Percentiles rank a stretch among this genome's conserved stretches.
Evolutionary conservation across 2,329 filamentous ascomycete genomes (phyloP).

Genomic region (Trichoderma breve): DNA sequence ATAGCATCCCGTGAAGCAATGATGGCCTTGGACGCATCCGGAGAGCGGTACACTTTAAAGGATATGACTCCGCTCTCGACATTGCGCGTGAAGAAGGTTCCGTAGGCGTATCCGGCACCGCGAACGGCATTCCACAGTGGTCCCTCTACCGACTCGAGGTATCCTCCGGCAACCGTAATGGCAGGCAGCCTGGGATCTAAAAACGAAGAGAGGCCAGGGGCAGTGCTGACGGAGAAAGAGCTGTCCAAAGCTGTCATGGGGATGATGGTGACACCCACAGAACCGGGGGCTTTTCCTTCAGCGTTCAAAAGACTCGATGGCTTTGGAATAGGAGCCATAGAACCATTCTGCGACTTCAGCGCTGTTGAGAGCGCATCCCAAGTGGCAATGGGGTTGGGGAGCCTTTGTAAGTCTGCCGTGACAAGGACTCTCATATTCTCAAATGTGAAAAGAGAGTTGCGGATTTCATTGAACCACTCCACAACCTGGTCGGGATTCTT

Average conservation of each 20-base stretch:
- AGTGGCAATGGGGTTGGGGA: slow-evolving; percentile 71
- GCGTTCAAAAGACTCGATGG: slow-evolving; percentile 69
- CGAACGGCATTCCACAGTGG: slow-evolving; percentile 92
- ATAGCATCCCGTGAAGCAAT: slow-evolving; percentile 72
- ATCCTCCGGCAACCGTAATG: slow-evolving; percentile 82
- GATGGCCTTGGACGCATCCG: slow-evolving; percentile 85
- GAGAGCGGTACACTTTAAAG: slow-evolving; percentile 86
- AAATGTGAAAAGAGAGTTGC: slow-evolving; percentile 73
- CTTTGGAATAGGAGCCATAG: slow-evolving; percentile 67
- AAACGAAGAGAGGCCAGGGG: slow-evolving; percentile 71
- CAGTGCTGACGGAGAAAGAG: slow-evolving; percentile 77
- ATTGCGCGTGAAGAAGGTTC: slow-evolving; percentile 74
- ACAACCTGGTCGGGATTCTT: slow-evolving; percentile 75
- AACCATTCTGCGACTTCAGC: slow-evolving; percentile 40
- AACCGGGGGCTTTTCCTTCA: slow-evolving; percentile 72
- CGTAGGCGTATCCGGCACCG: slow-evolving; percentile 90
- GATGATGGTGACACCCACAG: slow-evolving; percentile 71
- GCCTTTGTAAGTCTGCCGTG: slow-evolving; percentile 72
- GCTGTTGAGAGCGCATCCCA: slow-evolving; percentile 61
- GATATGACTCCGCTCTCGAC: slow-evolving; percentile 76
- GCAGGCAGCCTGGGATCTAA: slow-evolving; percentile 76
- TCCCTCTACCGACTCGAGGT: slow-evolving; percentile 90
- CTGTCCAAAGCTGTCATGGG: slow-evolving; percentile 92
- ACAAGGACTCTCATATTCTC: slow-evolving; percentile 85
- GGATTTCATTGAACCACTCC: slow-evolving; percentile 72